Percentiles rank a stretch among this genome's conserved stretches.
phyloP scores from a whole-genome alignment of 352 stramenopile genomes.

The Phytophthora boehmeriae region DNA sequence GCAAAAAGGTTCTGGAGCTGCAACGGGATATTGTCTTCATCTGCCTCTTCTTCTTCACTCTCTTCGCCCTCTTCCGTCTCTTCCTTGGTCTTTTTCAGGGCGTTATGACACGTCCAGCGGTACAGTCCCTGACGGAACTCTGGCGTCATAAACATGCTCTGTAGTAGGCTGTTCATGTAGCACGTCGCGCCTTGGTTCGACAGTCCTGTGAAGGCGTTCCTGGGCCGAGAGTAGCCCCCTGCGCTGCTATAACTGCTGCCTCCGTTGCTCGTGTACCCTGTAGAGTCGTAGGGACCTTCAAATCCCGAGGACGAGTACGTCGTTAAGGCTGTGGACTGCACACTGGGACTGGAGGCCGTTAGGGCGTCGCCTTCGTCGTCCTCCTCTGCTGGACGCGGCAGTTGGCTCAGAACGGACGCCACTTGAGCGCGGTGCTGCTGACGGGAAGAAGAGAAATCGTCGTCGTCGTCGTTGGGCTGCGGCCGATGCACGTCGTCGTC shows the following conservation, averaged over 20 bases:
- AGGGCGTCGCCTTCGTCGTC: conserved; percentile 14
- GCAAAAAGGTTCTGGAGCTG: conserved; percentile 93
- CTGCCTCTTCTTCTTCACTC: conserved; percentile 51
- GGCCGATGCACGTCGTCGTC: conserved; percentile 1
- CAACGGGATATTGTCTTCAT: conserved; percentile 86
- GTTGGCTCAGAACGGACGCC: conserved; percentile 35
- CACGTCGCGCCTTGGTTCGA: conserved; percentile 93
- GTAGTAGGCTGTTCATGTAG: conserved; percentile 94
- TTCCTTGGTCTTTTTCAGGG: conserved; percentile 8
- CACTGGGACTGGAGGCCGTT: conserved; percentile 22
- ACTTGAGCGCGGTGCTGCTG: conserved; percentile 39
- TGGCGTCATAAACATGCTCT: conserved; percentile 92
- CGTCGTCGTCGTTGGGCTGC: conserved; percentile 21
- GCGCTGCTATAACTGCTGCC: conserved; percentile 37
- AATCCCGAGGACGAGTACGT: conserved; percentile 52
- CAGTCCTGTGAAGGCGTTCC: conserved; percentile 75
- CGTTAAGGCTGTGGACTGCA: conserved; percentile 50
- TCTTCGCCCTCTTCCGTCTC: conserved; percentile 22
- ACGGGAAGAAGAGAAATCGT: conserved; percentile 22
- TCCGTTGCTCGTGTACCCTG: conserved; percentile 34
- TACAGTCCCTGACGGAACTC: conserved; percentile 88
- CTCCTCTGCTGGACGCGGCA: conserved; percentile 28
- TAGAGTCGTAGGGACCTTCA: conserved; percentile 64
- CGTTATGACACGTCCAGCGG: conserved; percentile 46
- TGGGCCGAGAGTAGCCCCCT: conserved; percentile 13